Evolutionary conservation across 2,329 filamentous ascomycete species (phyloP).

Genomic region (Hypoxylon rubiginosum): DNA sequence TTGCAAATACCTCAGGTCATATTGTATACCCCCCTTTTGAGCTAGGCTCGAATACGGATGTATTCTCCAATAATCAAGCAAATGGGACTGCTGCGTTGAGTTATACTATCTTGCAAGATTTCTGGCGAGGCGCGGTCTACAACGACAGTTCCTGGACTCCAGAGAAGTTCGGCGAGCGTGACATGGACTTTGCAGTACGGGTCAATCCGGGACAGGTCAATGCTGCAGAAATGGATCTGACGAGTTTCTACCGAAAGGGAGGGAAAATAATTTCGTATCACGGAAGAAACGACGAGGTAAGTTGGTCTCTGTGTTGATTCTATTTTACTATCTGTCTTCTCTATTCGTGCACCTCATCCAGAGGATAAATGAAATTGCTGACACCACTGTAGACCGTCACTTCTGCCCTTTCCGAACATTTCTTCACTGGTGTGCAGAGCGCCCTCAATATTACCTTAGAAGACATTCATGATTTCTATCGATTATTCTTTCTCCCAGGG

Average conservation of each 20-base stretch:
- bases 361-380: background rate
- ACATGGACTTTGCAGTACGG: conserved; percentile 36
- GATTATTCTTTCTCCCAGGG: conserved; percentile 38
- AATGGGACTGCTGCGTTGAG: conserved; percentile 35
- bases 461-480: conserved; percentile 50
- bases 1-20: conserved; percentile 21
- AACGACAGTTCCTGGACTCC: conserved; percentile 39
- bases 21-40: conserved; percentile 42
- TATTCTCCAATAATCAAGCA: conserved; percentile 39
- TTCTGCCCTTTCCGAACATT: conserved; percentile 25
- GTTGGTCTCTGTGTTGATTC: background rate
- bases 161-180: conserved; percentile 25
- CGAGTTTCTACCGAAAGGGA: conserved; percentile 26
- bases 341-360: no score
- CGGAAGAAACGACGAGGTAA: conserved; percentile 38
- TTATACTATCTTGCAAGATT: conserved; percentile 41
- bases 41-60: conserved; percentile 33
- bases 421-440: conserved; percentile 33
- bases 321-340: background rate
- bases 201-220: conserved; percentile 37
- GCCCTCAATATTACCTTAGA: conserved; percentile 20
- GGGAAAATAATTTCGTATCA: conserved; percentile 41
- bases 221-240: conserved; percentile 30
- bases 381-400: conserved; percentile 28
- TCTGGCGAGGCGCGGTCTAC: conserved; percentile 41